Evolutionary conservation across 805 yeast genomes (phyloP), one percentile per base, ranked within the genome.

Genomic region (Teunomyces aglyptinius): DNA sequence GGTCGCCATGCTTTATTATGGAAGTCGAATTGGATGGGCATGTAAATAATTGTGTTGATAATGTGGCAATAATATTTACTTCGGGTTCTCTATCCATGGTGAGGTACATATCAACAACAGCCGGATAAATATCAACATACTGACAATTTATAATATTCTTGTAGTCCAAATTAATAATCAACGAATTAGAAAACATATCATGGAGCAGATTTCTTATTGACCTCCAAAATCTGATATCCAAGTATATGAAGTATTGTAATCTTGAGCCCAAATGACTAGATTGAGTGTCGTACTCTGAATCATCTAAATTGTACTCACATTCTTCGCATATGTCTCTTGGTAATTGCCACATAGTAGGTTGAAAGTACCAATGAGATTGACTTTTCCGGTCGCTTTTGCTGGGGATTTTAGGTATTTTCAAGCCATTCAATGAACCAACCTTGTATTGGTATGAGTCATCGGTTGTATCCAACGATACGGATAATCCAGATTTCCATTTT

Each of bases 71-170:
- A 3, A 87, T 76, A 10, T 92, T 88, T 45, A 80, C 67, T 55
- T 90, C 96, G 0, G 97, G 96, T 58, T 94, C 98, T 49, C 96
- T 76, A 58, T 94, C 99, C 51, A 81, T 70, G 0, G 77, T 67
- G 40, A 87, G 72, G 54, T 83, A 87, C 70, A 85, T 71, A 51
- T 88, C 88, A 1, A 86, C 81, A 12, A 88, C 65, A 6, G 79
- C 75, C 0, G 95, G 91, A 61, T 92, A 92, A 0, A 89, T 71
- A 54, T 89, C 95, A 36, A 89, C 86, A 58, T 89, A 90, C 55
- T 89, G 92, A 33, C 79, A 77, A n/a, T 86, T 83, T 34, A 86
- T 68, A n/a, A 83, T 60, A 26, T 75, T 62, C 57, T 83, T 83
- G 59, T 74, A 83, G 11, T 63, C 67, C 42, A 75, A 63, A 56